Evolutionary conservation across 306 rosid genomes (phyloP), one percentile per base, ranked within the genome.

Genomic region (Medicago truncatula): DNA sequence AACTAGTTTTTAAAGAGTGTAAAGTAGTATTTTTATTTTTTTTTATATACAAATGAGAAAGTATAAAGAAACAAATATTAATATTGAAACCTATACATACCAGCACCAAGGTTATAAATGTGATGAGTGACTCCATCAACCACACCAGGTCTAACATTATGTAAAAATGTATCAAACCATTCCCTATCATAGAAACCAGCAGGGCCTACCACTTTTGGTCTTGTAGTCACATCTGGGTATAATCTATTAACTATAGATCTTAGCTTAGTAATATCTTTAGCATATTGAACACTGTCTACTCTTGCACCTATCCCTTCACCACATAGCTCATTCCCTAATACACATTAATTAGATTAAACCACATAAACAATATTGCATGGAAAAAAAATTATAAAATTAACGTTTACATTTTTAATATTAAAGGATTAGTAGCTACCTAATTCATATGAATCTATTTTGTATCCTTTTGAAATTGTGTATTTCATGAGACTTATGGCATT

Each of bases 101-200:
- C 97, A 52, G 93, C 84, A 68, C 97, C 96, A 39, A 92, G 93
- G 78, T 86, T 88, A 82, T 89, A 92, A 43, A 88, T 84, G 46
- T 92, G 97, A 64, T 89, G 96, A 3, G 93, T 85, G 13, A 89
- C 81, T 1, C 81, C 88, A 67, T 88, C 85, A 1, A 89, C 76
- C 12, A 77, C 90, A 34, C 83, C 90, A 4, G 86, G 88, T 20
- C 60, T 86, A 6, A 81, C 66, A 68, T 78, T 67, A 9, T 76
- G 74, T 12, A 92, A 83, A 81, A 92, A 92, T 25, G 62, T 76
- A 11, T 65, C 74, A 60, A 82, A 89, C 97, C 97, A 88, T 20
- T 85, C 80, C 34, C 75, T 83, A 8, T 64, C 83, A 57, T 76
- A 89, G 72, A 89, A 92, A 6, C 97, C 88, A 9, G 78, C 96